Evolutionary conservation across 192 early-diverging fungal species (phyloP), one percentile per base, ranked within the genome.

Genomic region (Coemansia sp.): DNA sequence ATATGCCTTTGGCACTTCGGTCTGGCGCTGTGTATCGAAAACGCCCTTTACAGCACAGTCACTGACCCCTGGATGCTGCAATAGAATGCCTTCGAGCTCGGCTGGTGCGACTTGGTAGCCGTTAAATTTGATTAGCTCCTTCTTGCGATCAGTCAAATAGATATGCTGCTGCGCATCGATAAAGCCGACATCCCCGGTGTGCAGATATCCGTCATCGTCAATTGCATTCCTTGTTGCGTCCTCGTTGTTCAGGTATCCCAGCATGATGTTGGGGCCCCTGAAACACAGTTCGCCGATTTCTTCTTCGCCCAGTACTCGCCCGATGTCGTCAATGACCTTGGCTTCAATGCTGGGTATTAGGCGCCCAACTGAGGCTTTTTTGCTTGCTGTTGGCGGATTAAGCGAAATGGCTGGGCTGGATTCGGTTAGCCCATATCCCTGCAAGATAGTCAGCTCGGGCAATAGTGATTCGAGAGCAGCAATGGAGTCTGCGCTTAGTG

Each of bases 91-190:
- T 62, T 96, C 95, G 5, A 97, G 74, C 71, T 97, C 93, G 14
- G 94, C 93, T 0, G 94, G 93, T 0, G 93, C 83, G 5, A 97
- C 91, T 74, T 86, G 83, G 51, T 84, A 71, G 1, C 88, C 86
- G 66, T 97, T 95, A 86, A 91, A 95, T 72, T 97, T 97, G 79
- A 95, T 95, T 36, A 96, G 85, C 59, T 94, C 92, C 83, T 95
- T 96, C 23, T 90, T 65, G 9, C 95, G 87, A 65, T 89, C 90
- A 11, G 86, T 77, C 28, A 88, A 79, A 63, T 69, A 87, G 35
- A 86, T 73, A 57, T 86, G 63, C 10, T 87, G 88, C 3, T 88
- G 57, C 46, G 82, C 71, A 66, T 91, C 86, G 9, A 88, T 79
- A 6, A 79, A 57, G 3, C 81, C 92, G 21, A 97, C 67, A 75